phyloP scores from a whole-genome alignment of 768 basidiomycete genomes.

The Tephrocybe sp. region DNA sequence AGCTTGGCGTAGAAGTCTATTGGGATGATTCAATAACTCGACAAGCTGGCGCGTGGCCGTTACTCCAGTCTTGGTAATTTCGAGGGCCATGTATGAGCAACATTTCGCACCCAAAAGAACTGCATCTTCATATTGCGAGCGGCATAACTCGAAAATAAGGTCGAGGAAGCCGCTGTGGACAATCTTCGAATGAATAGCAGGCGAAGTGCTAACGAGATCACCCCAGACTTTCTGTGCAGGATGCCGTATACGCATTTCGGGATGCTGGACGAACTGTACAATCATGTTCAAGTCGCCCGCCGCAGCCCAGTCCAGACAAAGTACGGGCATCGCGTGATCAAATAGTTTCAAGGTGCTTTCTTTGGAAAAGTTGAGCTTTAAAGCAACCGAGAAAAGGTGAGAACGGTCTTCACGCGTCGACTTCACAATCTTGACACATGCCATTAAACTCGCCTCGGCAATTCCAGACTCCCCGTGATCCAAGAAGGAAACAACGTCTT shows the following conservation, averaged over 20 bases:
- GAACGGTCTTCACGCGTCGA: conserved; percentile 17
- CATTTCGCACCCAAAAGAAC: conserved; percentile 12
- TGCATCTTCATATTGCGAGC: conserved; percentile 15
- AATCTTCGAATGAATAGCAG: conserved; percentile 13
- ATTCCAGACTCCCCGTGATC: conserved; percentile 13
- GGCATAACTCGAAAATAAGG: conserved; percentile 16
- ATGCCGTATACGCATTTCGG: conserved; percentile 13
- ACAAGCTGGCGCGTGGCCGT: conserved; percentile 11
- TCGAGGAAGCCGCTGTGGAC: conserved; percentile 11
- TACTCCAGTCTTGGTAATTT: conserved; percentile 14
- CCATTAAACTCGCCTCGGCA: conserved; percentile 14
- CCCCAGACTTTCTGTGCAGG: conserved; percentile 15
- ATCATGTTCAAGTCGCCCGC: conserved; percentile 13
- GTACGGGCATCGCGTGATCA: conserved; percentile 16
- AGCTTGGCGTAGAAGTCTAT: conserved; percentile 10
- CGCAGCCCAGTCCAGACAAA: conserved; percentile 18
- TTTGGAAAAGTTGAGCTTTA: conserved; percentile 16
- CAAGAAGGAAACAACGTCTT: conserved; percentile 12
- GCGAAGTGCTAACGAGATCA: conserved; percentile 12
- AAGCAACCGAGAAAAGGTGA: conserved; percentile 13
- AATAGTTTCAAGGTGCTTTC: conserved; percentile 17
- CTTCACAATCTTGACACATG: conserved; percentile 15
- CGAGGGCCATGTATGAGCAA: conserved; percentile 12
- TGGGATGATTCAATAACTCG: conserved; percentile 12
- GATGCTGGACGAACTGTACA: conserved; percentile 10